Evolutionary conservation across 805 yeast species (phyloP).

Genomic region (Zygotorulaspora chibaensis): DNA sequence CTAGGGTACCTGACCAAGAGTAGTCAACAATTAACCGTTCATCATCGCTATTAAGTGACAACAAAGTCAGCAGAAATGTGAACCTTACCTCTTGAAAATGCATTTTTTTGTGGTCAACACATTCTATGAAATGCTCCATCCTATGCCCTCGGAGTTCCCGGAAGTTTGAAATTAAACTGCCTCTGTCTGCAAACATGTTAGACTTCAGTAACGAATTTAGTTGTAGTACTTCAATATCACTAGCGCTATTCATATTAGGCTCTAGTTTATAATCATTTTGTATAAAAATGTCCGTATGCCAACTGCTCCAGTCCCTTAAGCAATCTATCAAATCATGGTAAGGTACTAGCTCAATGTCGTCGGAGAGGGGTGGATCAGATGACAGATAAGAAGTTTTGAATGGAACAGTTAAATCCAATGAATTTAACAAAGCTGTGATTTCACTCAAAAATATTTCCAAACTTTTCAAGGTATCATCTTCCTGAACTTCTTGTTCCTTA

Average conservation of each 20-base stretch:
- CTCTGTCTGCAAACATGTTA: constrained; percentile 25
- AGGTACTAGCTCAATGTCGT: constrained; percentile 1
- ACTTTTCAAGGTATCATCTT: constrained; percentile 9
- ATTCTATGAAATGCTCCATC: constrained; percentile 24
- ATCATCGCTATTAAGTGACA: constrained; percentile 13
- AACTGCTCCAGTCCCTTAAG: constrained; percentile 36
- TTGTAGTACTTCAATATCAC: constrained; percentile 21
- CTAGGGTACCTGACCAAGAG: constrained; percentile 39
- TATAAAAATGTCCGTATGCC: constrained; percentile 32
- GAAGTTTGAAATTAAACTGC: constrained; percentile 11
- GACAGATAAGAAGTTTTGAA: constrained; percentile 6
- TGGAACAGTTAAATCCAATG: constrained; percentile 8
- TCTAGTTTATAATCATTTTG: constrained; percentile 16
- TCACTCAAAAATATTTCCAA: constrained; percentile 23
- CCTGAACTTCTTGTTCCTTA: constrained; percentile 22
- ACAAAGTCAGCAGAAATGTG: constrained; percentile 27
- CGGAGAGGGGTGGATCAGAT: constrained; percentile 6
- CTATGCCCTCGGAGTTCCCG: constrained; percentile 17
- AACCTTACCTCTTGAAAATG: constrained; percentile 41
- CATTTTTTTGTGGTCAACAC: constrained; percentile 24
- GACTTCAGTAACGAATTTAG: constrained; percentile 33
- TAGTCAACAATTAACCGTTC: constrained; percentile 37
- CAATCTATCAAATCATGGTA: constrained; percentile 33
- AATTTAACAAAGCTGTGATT: constrained; percentile 11
- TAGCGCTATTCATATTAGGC: constrained; percentile 2